Conservation (phyloP, 2,329 filamentous ascomycete species). For the Colletotrichum melonis region DNA sequence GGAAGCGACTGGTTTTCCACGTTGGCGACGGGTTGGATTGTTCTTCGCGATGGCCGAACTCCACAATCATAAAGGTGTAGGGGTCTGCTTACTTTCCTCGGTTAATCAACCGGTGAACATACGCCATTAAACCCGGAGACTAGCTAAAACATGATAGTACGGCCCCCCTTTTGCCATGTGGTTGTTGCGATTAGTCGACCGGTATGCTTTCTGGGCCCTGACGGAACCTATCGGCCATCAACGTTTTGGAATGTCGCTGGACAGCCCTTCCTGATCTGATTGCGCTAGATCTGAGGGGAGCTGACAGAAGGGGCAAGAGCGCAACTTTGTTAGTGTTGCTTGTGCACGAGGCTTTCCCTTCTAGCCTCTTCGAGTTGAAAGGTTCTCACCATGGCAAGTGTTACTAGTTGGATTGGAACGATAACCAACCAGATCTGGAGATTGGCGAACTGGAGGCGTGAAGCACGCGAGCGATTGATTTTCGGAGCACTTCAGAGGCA, state of each 20-base stretch:
- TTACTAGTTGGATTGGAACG: neutral
- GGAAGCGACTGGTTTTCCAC: neutral
- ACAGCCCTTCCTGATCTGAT: neutral
- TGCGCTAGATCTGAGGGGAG: neutral
- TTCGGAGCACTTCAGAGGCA: neutral
- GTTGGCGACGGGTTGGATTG: neutral
- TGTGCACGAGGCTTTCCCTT: neutral
- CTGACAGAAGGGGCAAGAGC: neutral
- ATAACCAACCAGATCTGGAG: neutral
- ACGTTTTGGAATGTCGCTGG: neutral
- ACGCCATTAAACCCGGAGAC: neutral
- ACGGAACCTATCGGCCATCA: neutral
- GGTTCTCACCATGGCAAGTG: neutral
- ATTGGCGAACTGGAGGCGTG: neutral
- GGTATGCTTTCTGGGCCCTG: neutral
- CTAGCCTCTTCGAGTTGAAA: neutral
- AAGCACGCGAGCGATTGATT: neutral
- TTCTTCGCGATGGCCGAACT: neutral
- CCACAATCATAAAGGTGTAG: neutral
- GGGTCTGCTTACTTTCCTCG: neutral
- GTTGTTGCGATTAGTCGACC: neutral
- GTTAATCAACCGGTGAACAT: neutral
- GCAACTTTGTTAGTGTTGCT: neutral
- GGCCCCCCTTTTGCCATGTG: constrained; percentile 3
- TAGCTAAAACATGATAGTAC: neutral